Evolutionary conservation across 495 filamentous ascomycete species (phyloP).

Genomic region (Beverwykella pulmonaria): DNA sequence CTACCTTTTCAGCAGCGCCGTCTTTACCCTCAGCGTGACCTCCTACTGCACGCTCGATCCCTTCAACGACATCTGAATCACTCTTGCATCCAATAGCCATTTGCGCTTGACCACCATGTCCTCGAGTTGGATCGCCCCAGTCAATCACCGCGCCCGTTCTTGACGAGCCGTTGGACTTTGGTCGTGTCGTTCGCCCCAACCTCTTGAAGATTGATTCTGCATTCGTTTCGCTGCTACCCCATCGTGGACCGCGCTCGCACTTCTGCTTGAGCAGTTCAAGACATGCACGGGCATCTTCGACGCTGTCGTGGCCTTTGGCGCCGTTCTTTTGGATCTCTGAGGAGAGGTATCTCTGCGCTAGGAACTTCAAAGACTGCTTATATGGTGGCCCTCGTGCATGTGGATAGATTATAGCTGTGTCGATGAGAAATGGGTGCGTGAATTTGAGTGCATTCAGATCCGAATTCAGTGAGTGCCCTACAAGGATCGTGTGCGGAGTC

Average conservation of each 20-base stretch:
- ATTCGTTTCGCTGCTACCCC: slow-evolving; percentile 73
- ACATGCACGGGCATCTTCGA: slow-evolving; percentile 88
- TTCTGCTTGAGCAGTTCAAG: slow-evolving; percentile 93
- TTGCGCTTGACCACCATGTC: slow-evolving; percentile 70
- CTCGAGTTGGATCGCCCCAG: slow-evolving; percentile 78
- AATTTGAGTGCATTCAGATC: slow-evolving; percentile 82
- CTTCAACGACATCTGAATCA: slow-evolving; percentile 75
- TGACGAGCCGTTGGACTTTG: slow-evolving; percentile 51
- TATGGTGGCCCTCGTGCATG: slow-evolving; percentile 75
- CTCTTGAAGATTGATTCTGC: slow-evolving; percentile 88
- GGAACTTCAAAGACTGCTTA: slow-evolving; percentile 77
- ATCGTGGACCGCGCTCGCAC: slow-evolving; percentile 83
- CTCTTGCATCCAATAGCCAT: slow-evolving; percentile 70
- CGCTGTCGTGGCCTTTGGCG: slow-evolving; percentile 77
- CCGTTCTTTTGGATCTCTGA: slow-evolving; percentile 79
- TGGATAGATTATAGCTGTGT: slow-evolving; percentile 84
- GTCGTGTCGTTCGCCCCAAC: slow-evolving; percentile 61
- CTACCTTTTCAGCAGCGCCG: slow-evolving; percentile 71
- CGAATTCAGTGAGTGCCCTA: slow-evolving; percentile 91
- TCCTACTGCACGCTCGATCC: slow-evolving; percentile 66
- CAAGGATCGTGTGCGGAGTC: slow-evolving; percentile 72
- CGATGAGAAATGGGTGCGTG: slow-evolving; percentile 89
- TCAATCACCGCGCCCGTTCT: slow-evolving; percentile 80
- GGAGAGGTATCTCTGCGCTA: slow-evolving; percentile 75
- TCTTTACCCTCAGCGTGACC: slow-evolving; percentile 65